Evolutionary conservation across 2,329 filamentous ascomycete genomes (phyloP).

Genomic region (Diplodia scrobiculata): DNA sequence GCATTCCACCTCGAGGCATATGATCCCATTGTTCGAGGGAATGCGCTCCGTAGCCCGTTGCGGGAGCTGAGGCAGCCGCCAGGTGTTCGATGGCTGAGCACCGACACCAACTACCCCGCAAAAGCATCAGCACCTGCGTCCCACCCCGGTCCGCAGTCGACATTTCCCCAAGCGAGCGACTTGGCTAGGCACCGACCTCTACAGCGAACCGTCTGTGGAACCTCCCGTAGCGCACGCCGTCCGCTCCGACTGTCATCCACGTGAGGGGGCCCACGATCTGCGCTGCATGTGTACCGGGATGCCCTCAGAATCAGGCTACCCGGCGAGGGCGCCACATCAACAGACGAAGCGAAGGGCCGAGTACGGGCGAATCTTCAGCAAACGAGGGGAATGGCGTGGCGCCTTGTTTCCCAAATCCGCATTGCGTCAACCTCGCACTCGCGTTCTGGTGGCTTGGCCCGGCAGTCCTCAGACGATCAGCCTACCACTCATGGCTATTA

Average conservation of each 20-base stretch:
- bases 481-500: not conserved
- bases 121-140: conserved; percentile 11
- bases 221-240: conserved; percentile 2
- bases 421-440: conserved; percentile 10
- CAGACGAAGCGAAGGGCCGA: conserved; percentile 2
- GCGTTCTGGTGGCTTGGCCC: not conserved
- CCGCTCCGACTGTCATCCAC: not conserved
- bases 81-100: not conserved
- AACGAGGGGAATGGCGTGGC: not conserved
- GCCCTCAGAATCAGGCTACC: no score
- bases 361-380: not conserved
- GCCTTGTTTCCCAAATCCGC: not conserved
- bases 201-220: not conserved
- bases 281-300: not conserved
- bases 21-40: no score
- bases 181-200: not conserved
- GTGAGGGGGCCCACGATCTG: not conserved
- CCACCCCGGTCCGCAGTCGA: not conserved
- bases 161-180: not conserved
- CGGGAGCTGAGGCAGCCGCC: not conserved
- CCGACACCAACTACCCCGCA: not conserved
- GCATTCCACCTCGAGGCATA: not conserved
- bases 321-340: not conserved
- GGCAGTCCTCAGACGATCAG: not conserved
- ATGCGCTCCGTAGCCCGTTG: not conserved